A percentile compares a stretch with the other conserved stretches of the same genome.
These are phyloP conservation scores for Phytophthora europaea DNA, from an alignment of 352 stramenopile genomes.

Conservation along the genomic window DNA sequence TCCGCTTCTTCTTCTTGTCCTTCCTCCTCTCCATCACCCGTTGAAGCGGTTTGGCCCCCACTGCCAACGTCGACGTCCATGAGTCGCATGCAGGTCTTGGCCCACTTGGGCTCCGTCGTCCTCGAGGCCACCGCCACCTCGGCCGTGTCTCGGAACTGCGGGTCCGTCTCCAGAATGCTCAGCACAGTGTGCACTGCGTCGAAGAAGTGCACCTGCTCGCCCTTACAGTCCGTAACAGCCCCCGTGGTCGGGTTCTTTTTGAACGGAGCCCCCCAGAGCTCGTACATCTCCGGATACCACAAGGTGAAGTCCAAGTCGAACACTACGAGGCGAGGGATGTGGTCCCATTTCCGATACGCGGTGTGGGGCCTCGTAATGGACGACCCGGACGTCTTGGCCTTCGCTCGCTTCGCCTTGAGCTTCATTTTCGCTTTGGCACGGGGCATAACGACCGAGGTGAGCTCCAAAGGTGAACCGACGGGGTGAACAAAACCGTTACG, in stretches of 20 bases:
- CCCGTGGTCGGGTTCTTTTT: slow-evolving; percentile 66
- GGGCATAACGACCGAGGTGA: slow-evolving; percentile 15
- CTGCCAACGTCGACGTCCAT: slow-evolving; percentile 67
- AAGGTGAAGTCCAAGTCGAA: slow-evolving; percentile 86
- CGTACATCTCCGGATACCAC: slow-evolving; percentile 90
- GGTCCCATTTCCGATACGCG: slow-evolving; percentile 46
- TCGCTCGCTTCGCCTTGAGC: slow-evolving; percentile 32
- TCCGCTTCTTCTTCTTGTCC: not conserved
- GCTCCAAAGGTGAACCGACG: not conserved
- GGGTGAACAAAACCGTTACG: slow-evolving; percentile 19
- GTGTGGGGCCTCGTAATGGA: not conserved
- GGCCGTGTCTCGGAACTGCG: slow-evolving; percentile 68
- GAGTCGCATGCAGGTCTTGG: slow-evolving; percentile 82
- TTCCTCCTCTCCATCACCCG: slow-evolving; percentile 15
- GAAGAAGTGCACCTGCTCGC: slow-evolving; percentile 87
- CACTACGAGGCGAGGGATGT: slow-evolving; percentile 73
- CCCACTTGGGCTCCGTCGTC: slow-evolving; percentile 80
- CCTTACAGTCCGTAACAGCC: slow-evolving; percentile 71
- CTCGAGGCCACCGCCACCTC: slow-evolving; percentile 80
- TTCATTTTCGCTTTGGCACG: slow-evolving; percentile 35
- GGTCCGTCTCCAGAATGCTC: slow-evolving; percentile 68
- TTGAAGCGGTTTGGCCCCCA: slow-evolving; percentile 58
- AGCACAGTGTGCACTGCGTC: slow-evolving; percentile 74
- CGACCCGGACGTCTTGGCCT: slow-evolving; percentile 15
- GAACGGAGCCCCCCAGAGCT: slow-evolving; percentile 86